Evolutionary conservation across 768 basidiomycete species (phyloP).

Genomic region (Gautieria morchelliformis): DNA sequence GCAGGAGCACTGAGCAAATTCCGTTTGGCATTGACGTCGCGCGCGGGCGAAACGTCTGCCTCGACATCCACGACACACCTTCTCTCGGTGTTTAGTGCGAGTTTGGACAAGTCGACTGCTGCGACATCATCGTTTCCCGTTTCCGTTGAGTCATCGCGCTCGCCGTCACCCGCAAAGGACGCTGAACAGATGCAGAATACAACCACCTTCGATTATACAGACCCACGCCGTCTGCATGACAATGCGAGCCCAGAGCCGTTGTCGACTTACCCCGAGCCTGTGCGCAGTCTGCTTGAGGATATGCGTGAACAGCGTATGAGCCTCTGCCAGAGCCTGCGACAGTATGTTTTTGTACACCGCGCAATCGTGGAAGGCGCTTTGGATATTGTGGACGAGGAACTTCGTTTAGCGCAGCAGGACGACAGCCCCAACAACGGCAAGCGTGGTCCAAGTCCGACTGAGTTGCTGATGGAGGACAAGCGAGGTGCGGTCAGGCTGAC

Average conservation of each 20-base stretch:
- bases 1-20: conserved; percentile 1
- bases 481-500: conserved; percentile 44
- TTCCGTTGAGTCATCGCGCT: conserved; percentile 6
- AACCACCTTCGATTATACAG: conserved; percentile 42
- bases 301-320: conserved; percentile 97
- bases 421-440: conserved; percentile 33
- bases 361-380: conserved; percentile 76
- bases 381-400: conserved; percentile 68
- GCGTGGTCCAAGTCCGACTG: conserved; percentile 63
- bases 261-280: conserved; percentile 62
- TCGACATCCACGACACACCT: conserved; percentile 4
- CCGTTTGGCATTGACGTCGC: not conserved
- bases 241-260: conserved; percentile 45
- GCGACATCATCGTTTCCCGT: conserved; percentile 4
- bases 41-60: not conserved
- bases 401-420: conserved; percentile 1
- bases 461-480: conserved; percentile 51
- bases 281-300: conserved; percentile 77
- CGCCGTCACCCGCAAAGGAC: conserved; percentile 1
- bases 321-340: conserved; percentile 85
- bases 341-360: conserved; percentile 90
- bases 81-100: not conserved
- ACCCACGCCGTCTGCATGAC: conserved; percentile 51
- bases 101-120: not conserved
- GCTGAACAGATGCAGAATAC: not conserved